Percentiles rank a stretch among this genome's conserved stretches.
Evolutionary conservation across 129 eudicot genomes (phyloP).

Genomic region (Tagetes erecta): DNA sequence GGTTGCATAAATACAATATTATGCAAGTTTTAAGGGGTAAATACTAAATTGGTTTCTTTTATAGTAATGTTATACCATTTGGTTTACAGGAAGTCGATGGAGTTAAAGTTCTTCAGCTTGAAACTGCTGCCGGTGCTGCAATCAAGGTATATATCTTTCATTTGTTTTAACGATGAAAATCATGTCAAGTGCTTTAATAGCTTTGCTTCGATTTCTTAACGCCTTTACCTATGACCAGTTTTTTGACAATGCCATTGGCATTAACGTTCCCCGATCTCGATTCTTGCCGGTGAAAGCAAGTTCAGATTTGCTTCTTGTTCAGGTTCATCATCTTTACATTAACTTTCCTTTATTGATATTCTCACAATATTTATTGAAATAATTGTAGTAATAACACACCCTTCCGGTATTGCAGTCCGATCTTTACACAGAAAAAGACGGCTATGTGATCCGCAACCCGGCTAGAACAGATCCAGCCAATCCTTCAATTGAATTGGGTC

Average conservation of each 20-base stretch:
- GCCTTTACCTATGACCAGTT: slow-evolving; percentile 48
- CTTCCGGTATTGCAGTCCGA: slow-evolving; percentile 61
- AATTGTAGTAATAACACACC: background rate
- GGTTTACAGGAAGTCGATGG: slow-evolving; percentile 85
- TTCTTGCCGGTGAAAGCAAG: slow-evolving; percentile 98
- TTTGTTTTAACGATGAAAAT: background rate
- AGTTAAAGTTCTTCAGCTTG: slow-evolving; percentile 94
- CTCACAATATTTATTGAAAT: background rate
- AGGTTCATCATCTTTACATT: slow-evolving; percentile 45
- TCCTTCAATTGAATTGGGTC: slow-evolving; percentile 92
- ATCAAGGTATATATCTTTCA: slow-evolving; percentile 63
- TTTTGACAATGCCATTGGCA: slow-evolving; percentile 85
- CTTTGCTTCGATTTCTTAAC: background rate
- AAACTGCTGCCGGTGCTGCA: slow-evolving; percentile 99
- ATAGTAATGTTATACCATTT: background rate
- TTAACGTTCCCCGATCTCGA: slow-evolving; percentile 89
- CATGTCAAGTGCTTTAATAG: background rate
- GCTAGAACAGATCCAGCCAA: slow-evolving; percentile 81
- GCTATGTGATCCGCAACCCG: slow-evolving; percentile 70
- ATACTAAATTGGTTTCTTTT: background rate
- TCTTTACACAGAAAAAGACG: slow-evolving; percentile 80
- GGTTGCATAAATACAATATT: background rate
- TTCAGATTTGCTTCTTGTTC: slow-evolving; percentile 96
- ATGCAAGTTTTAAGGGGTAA: background rate
- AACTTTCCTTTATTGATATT: background rate